Evolutionary conservation across 208 protist species (phyloP).

Genomic region (Trypanosoma vivax): DNA sequence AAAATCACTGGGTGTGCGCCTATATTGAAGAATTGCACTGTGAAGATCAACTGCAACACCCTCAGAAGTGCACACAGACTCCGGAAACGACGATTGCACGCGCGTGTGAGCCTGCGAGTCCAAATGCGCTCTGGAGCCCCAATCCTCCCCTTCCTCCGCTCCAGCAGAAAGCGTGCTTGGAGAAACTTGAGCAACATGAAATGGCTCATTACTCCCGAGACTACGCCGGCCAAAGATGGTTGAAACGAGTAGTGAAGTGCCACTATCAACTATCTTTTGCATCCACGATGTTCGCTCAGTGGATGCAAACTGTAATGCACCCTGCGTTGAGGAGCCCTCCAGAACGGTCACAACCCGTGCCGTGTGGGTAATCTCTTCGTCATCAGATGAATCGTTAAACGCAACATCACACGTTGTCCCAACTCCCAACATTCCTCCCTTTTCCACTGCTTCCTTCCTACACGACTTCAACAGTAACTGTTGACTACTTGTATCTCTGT

Average conservation of each 20-base stretch:
- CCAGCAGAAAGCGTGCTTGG: too few species aligned
- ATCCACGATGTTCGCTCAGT: constrained; percentile 8
- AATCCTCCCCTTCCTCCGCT: not conserved
- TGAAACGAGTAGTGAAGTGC: constrained; percentile 1
- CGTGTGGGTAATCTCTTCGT: constrained; percentile 36
- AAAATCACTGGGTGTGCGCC: constrained; percentile 52
- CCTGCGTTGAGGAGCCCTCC: constrained; percentile 1
- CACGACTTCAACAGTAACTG: too few species aligned
- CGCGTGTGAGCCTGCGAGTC: not conserved
- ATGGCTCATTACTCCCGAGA: not conserved
- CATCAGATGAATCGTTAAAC: constrained; percentile 73
- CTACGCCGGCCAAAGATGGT: not conserved
- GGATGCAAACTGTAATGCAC: too few species aligned
- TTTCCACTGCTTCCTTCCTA: not conserved
- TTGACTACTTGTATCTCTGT: too few species aligned
- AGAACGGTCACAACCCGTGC: constrained; percentile 25
- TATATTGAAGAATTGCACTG: constrained; percentile 65
- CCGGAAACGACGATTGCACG: not conserved
- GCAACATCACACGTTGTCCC: constrained; percentile 25
- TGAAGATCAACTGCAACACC: constrained; percentile 62
- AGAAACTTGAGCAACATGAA: not conserved
- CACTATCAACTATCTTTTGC: not conserved
- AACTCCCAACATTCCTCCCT: not conserved
- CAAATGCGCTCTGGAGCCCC: not conserved
- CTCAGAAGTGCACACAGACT: constrained; percentile 9